These are phyloP conservation scores for Wickerhamomyces alni DNA, from an alignment of 805 yeast species.

Conservation along the genomic window DNA sequence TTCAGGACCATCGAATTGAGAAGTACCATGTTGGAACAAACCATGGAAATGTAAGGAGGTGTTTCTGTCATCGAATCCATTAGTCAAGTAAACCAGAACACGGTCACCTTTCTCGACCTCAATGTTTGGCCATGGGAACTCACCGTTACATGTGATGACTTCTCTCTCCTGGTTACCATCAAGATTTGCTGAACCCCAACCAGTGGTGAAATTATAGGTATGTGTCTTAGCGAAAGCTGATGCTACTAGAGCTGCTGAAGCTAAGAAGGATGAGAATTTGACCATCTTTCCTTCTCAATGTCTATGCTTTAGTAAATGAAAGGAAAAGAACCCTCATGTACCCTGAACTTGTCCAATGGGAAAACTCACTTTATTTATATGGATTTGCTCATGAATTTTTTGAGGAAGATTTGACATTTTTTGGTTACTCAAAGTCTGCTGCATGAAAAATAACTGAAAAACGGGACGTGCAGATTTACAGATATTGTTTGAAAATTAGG, in stretches of 20 bases:
- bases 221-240: constrained; percentile 35
- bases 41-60: constrained; percentile 89
- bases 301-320: too few relatives aligned
- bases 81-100: constrained; percentile 63
- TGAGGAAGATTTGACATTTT: too few relatives aligned
- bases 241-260: constrained; percentile 1
- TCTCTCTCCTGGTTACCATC: constrained; percentile 35
- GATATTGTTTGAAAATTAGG: too few relatives aligned
- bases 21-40: constrained; percentile 37
- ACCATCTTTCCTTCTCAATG: not conserved
- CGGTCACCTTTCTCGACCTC: constrained; percentile 76
- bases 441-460: too few relatives aligned
- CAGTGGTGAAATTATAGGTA: constrained; percentile 57
- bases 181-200: constrained; percentile 44
- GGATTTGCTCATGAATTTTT: too few relatives aligned
- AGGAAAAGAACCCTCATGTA: too few relatives aligned
- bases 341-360: too few relatives aligned
- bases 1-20: constrained; percentile 45
- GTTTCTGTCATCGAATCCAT: constrained; percentile 61
- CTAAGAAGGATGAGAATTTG: not conserved
- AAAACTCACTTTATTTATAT: too few relatives aligned
- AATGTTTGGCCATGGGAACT: constrained; percentile 84
- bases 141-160: constrained; percentile 39
- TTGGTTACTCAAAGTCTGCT: too few relatives aligned
- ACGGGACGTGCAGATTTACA: too few relatives aligned